A percentile compares a stretch with the other conserved stretches of the same genome.
Conservation (phyloP, 768 basidiomycete genomes). For the Tephrocybe sp. region DNA sequence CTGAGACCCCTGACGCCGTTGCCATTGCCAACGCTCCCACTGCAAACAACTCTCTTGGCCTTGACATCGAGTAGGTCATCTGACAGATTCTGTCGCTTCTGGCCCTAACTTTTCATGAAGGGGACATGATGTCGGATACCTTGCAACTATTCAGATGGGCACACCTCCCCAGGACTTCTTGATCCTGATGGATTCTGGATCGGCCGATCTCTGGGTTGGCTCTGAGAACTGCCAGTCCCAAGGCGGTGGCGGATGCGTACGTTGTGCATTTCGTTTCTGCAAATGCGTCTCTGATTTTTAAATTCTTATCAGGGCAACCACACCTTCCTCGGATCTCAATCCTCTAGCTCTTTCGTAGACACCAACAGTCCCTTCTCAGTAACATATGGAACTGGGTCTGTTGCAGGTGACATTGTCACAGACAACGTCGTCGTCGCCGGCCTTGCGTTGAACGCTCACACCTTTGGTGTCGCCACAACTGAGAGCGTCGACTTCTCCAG, state of each 20-base stretch:
- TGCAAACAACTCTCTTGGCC: constrained; percentile 55
- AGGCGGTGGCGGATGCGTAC: constrained; percentile 41
- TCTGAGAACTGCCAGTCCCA: constrained; percentile 50
- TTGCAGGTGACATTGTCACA: constrained; percentile 60
- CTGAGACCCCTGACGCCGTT: constrained; percentile 27
- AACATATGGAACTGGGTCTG: constrained; percentile 69
- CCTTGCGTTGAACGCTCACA: constrained; percentile 53
- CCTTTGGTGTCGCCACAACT: constrained; percentile 62
- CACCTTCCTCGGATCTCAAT: constrained; percentile 59
- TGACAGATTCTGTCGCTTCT: neutral
- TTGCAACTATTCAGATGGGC: constrained; percentile 64
- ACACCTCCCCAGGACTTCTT: constrained; percentile 58
- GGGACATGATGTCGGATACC: constrained; percentile 48
- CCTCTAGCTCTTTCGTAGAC: constrained; percentile 64
- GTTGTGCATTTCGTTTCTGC: constrained; percentile 13
- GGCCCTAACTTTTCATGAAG: constrained; percentile 19
- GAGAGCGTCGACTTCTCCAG: constrained; percentile 66
- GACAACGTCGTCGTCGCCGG: constrained; percentile 70
- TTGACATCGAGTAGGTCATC: constrained; percentile 64
- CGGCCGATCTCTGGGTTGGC: constrained; percentile 69
- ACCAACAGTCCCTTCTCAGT: constrained; percentile 52
- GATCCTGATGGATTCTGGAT: constrained; percentile 71
- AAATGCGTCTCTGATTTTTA: neutral
- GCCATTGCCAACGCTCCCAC: constrained; percentile 39
- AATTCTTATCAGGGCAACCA: constrained; percentile 49